Evolutionary conservation across 1,139 yeast species (phyloP).

Genomic region (Diutina neorugosa): DNA sequence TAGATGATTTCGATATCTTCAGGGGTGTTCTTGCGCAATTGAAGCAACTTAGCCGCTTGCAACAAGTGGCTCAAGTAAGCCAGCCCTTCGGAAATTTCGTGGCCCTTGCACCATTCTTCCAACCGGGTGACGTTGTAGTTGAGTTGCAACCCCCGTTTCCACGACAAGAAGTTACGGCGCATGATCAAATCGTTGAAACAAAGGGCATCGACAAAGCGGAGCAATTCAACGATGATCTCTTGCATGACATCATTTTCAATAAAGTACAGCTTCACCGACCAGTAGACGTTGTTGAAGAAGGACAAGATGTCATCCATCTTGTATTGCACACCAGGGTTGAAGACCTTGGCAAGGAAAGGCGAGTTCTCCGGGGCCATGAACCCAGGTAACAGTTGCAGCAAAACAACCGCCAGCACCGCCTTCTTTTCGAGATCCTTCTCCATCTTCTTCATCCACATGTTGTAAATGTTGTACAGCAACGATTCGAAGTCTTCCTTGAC

Average conservation of each 20-base stretch:
- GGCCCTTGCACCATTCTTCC: constrained; percentile 98
- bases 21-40: constrained; percentile 77
- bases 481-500: constrained; percentile 93
- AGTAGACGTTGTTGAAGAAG: constrained; percentile 80
- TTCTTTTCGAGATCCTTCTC: constrained; percentile 86
- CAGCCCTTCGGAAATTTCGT: constrained; percentile 86
- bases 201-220: constrained; percentile 81
- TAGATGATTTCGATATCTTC: constrained; percentile 89
- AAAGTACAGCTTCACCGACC: constrained; percentile 89
- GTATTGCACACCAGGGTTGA: constrained; percentile 59
- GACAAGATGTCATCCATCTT: constrained; percentile 93
- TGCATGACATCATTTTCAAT: constrained; percentile 78
- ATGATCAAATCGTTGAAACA: constrained; percentile 93
- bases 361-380: constrained; percentile 83
- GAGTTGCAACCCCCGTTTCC: constrained; percentile 97
- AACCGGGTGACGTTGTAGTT: constrained; percentile 92
- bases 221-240: constrained; percentile 73
- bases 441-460: constrained; percentile 95
- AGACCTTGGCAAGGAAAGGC: constrained; percentile 76
- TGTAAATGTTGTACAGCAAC: constrained; percentile 85
- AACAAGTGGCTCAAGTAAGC: constrained; percentile 76
- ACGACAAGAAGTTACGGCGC: constrained; percentile 89
- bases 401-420: constrained; percentile 86
- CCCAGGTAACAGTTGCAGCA: constrained; percentile 93
- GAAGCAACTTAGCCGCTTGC: constrained; percentile 90